Evolutionary conservation across 768 basidiomycete genomes (phyloP), one percentile per base, ranked within the genome.

Genomic region (Pisolithus tinctorius): DNA sequence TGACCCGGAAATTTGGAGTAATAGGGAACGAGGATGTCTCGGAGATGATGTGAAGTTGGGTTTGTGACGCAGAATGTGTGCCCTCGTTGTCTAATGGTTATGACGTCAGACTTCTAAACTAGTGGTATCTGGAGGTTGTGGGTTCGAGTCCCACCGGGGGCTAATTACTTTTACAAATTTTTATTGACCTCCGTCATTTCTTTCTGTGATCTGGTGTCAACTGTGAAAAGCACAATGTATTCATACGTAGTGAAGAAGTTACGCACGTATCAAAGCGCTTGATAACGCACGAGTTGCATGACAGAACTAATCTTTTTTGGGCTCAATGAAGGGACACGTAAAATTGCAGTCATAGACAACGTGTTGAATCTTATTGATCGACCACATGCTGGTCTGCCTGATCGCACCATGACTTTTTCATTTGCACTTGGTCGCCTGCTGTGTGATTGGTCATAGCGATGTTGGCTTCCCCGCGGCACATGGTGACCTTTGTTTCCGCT

Each of bases 61-160:
- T 34, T 11, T 14, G 34, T 2, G 5, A 11, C 4, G 11, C 11
- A 4, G 11, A 0, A 36, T n/a, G 4, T 27, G 62, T 56, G 84
- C 84, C 83, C 84, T 76, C 77, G 80, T 86, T 83, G 84, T 86
- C 83, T 86, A 86, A 86, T 86, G 84, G 84, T 74, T 83, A 86
- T 86, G 84, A 86, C 84, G 84, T 86, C 84, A 86, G 84, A 86
- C 84, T 86, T 86, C 84, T 86, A 83, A 52, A 5, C 23, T 14
- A 49, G 20, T 26, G 49, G 44, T 5, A 83, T 86, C 84, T 86
- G 84, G 82, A 85, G 84, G 83, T 79, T 86, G 83, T 80, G 83
- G 77, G 84, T 86, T 86, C 84, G 84, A 86, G 75, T 85, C 84
- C 78, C 83, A 81, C 82, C 80, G 77, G 83, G 84, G 83, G 84